Conservation (phyloP, 176 grass and related monocot species). For the Thalia dealbata region DNA sequence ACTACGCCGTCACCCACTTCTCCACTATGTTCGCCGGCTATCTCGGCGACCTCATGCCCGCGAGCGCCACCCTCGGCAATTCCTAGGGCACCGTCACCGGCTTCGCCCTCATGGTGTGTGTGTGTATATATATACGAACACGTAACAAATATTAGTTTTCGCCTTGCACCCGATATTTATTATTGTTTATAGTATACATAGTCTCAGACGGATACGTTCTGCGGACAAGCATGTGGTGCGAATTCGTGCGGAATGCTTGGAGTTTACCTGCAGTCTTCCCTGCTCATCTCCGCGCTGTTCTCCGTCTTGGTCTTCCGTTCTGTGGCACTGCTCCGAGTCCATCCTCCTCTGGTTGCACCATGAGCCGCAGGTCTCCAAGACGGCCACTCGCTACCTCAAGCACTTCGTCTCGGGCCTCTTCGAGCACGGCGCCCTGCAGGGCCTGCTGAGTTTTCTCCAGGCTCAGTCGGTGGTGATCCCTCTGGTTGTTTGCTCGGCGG, state of each 20-base stretch:
- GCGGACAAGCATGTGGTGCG: conserved; percentile 69
- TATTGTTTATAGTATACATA: neutral
- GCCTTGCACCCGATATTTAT: too few species aligned
- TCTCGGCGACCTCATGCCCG: conserved; percentile 71
- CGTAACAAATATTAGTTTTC: too few species aligned
- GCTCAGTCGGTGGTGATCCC: conserved; percentile 55
- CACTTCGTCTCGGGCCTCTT: conserved; percentile 49
- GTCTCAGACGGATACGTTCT: conserved; percentile 70
- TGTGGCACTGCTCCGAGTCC: conserved; percentile 66
- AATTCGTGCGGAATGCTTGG: conserved; percentile 53
- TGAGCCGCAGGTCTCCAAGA: conserved; percentile 40
- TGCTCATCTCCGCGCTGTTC: conserved; percentile 36
- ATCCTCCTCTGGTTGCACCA: conserved; percentile 49
- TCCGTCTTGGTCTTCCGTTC: conserved; percentile 38
- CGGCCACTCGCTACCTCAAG: conserved; percentile 46
- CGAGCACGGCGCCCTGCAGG: conserved; percentile 52
- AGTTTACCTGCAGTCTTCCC: conserved; percentile 73
- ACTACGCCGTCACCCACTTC: conserved; percentile 71
- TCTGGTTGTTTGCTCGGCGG: conserved; percentile 56
- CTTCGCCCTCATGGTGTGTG: too few species aligned
- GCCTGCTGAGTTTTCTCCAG: conserved; percentile 69
- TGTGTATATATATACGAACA: too few species aligned
- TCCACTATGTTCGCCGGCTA: conserved; percentile 96
- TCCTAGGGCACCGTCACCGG: conserved; percentile 89
- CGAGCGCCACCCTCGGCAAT: conserved; percentile 87